Evolutionary conservation across 352 stramenopile species (phyloP).

Genomic region (Phytopythium delawarense): DNA sequence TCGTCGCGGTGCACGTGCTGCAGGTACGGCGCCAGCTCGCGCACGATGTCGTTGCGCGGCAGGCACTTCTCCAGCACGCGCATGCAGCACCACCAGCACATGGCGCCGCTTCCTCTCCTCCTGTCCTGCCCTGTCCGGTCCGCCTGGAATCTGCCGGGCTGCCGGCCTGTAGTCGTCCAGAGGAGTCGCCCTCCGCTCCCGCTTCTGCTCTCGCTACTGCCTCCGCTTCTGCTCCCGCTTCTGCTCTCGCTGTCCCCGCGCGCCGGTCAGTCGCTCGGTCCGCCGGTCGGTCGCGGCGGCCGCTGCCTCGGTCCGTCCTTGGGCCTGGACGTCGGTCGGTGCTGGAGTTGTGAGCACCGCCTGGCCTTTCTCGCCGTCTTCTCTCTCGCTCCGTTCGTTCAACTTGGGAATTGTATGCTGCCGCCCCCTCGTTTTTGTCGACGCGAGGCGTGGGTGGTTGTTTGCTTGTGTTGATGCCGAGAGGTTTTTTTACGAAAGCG

Average conservation of each 20-base stretch:
- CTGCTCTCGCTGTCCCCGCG: too few relatives aligned
- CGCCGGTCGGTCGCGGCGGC: background rate
- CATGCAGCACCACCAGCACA: conserved; percentile 90
- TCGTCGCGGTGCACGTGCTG: conserved; percentile 83
- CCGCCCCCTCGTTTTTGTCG: conserved; percentile 1
- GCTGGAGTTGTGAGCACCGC: background rate
- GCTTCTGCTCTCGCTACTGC: too few relatives aligned
- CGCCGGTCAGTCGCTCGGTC: too few relatives aligned
- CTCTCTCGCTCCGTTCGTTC: background rate
- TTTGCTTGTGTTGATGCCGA: background rate
- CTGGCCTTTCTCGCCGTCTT: conserved; percentile 1
- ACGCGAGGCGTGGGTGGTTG: conserved; percentile 1
- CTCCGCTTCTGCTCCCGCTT: too few relatives aligned
- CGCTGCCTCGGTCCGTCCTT: background rate
- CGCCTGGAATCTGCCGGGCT: background rate
- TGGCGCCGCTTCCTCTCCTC: conserved; percentile 10
- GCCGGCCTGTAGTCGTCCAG: too few relatives aligned
- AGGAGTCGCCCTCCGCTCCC: too few relatives aligned
- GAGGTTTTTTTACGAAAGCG: background rate
- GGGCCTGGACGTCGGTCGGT: background rate
- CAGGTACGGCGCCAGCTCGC: conserved; percentile 79
- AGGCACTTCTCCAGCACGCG: conserved; percentile 82
- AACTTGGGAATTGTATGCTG: background rate
- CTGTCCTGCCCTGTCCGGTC: too few relatives aligned
- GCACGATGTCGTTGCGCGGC: conserved; percentile 85